phyloP scores from a whole-genome alignment of 2,329 filamentous ascomycete genomes.

The Talaromyces sp. region DNA sequence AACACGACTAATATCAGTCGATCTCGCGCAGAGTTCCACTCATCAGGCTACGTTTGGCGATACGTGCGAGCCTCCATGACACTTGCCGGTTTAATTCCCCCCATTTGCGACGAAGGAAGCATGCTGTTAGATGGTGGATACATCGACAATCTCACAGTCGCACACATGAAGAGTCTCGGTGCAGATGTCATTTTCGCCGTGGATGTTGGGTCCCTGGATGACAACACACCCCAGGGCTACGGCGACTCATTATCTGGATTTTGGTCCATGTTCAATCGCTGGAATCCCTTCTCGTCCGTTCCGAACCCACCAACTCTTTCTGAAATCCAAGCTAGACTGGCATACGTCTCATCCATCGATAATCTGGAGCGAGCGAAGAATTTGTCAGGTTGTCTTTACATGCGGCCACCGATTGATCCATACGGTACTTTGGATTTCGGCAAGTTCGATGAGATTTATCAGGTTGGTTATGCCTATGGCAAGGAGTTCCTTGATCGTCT shows the following conservation, averaged over 20 bases:
- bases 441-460: conserved; percentile 96
- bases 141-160: conserved; percentile 93
- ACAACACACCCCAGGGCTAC: conserved; percentile 87
- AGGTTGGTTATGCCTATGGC: conserved; percentile 83
- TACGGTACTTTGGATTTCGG: conserved; percentile 96
- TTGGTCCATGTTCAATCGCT: conserved; percentile 93
- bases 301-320: conserved; percentile 93
- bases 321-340: conserved; percentile 92
- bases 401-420: conserved; percentile 89
- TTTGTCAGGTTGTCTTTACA: conserved; percentile 89
- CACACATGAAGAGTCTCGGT: conserved; percentile 93
- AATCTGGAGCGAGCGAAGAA: conserved; percentile 91
- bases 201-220: conserved; percentile 90
- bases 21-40: conserved; percentile 88
- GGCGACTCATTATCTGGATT: conserved; percentile 93
- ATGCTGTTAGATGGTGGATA: conserved; percentile 97
- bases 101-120: conserved; percentile 92
- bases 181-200: conserved; percentile 94
- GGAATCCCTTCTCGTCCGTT: conserved; percentile 89
- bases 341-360: conserved; percentile 93
- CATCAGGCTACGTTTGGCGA: conserved; percentile 94
- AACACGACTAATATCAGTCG: conserved; percentile 99
- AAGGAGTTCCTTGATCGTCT: conserved; percentile 77
- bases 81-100: conserved; percentile 85
- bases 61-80: conserved; percentile 98